Evolutionary conservation across 257 asterid species (phyloP), one percentile per base, ranked within the genome.

Genomic region (Gentiana dahurica): DNA sequence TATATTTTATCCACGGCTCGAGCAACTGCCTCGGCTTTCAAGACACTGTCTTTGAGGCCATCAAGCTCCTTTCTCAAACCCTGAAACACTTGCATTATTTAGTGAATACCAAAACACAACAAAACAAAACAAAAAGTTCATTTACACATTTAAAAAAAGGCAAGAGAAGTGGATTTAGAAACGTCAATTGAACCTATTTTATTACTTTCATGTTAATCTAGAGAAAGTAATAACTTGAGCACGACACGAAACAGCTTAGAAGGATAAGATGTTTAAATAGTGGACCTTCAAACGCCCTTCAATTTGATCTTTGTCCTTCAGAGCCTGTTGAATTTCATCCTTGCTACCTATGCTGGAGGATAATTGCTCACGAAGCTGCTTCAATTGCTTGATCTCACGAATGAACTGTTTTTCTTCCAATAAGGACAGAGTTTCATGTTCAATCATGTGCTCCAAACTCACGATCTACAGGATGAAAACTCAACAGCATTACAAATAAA

Each of bases 381-480:
- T 87, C 77, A 91, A 73, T 70, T 79, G 95, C 76, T 87, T 91
- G 73, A 91, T 87, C 70, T 87, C 95, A 49, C 94, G 88, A 75
- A 91, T 85, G 59, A 77, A 63, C 53, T 77, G 85, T 41, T 91
- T 91, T 77, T 91, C 98, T 75, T 91, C 94, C 66, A 79, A 87
- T 64, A 91, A 71, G 39, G 88, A 80, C 56, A 83, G 75, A 48
- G 98, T 87, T 73, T 91, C 98, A 55, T 91, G 98, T 54, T 80
- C 85, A 60, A 91, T 91, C 83, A 72, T 77, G 75, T 69, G 82
- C 62, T 85, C 97, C 84, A 83, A 69, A 48, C 67, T 69, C 62
- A 63, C 57, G 56, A 85, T 83, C 98, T 91, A 90, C 65, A 60
- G 64, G 51, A 66, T 59, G 15, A 45, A 44, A 61, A 12, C 8